phyloP scores from a whole-genome alignment of 352 stramenopile genomes.

The Globisporangium solare region DNA sequence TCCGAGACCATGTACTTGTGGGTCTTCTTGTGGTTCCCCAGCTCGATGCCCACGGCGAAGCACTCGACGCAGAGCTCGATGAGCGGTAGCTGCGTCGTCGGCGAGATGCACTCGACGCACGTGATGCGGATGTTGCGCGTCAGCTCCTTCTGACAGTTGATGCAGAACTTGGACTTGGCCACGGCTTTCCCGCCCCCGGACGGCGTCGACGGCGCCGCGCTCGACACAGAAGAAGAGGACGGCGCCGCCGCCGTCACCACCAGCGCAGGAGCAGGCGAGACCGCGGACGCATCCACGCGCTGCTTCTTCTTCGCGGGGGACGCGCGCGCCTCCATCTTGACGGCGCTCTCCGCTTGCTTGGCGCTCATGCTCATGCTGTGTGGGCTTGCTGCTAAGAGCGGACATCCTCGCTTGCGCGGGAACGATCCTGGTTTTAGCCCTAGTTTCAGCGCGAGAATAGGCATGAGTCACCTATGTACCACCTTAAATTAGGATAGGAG shows the following conservation, averaged over 20 bases:
- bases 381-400: neutral
- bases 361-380: constrained; percentile 10
- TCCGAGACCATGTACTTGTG: constrained; percentile 82
- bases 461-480: neutral
- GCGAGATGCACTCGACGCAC: constrained; percentile 61
- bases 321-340: constrained; percentile 1
- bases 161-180: constrained; percentile 72
- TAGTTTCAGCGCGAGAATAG: constrained; percentile 3
- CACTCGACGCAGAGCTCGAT: constrained; percentile 95
- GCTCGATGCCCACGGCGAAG: constrained; percentile 84
- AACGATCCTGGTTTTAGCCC: neutral
- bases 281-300: constrained; percentile 2
- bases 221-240: neutral
- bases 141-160: constrained; percentile 85
- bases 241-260: too few species aligned
- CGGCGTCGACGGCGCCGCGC: constrained; percentile 22
- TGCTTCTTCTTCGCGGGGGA: constrained; percentile 15
- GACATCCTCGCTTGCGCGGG: constrained; percentile 2
- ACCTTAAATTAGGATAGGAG: constrained; percentile 6
- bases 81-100: constrained; percentile 30
- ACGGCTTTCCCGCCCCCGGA: constrained; percentile 7
- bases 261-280: neutral
- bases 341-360: constrained; percentile 2
- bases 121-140: constrained; percentile 83
- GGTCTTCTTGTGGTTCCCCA: constrained; percentile 76